Evolutionary conservation across 371 early-diverging fungal genomes (phyloP).

Genomic region (Mortierella sp.): DNA sequence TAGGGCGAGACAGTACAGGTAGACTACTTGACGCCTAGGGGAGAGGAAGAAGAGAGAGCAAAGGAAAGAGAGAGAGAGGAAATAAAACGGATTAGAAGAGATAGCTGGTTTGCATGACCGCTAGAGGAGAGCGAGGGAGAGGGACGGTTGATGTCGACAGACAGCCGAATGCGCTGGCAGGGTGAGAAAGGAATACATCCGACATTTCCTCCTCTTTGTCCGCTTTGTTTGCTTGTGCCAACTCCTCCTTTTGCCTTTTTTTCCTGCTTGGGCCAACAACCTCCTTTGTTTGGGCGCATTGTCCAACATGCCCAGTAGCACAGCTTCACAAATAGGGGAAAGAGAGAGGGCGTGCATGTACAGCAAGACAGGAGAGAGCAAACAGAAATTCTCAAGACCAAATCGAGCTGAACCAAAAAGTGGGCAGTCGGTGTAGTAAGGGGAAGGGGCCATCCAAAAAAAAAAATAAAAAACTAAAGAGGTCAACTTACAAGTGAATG

Average conservation of each 20-base stretch:
- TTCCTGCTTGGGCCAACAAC: not conserved
- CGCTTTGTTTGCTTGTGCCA: not conserved
- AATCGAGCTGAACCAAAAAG: not conserved
- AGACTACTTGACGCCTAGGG: constrained; percentile 66
- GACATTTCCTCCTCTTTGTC: not conserved
- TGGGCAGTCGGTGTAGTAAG: not conserved
- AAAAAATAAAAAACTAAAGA: not conserved
- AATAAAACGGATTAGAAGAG: not conserved
- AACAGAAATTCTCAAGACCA: not conserved
- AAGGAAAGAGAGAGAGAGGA: not conserved
- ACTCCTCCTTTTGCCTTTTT: not conserved
- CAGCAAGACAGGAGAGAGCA: not conserved
- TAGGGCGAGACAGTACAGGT: constrained; percentile 72
- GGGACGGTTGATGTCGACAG: not conserved
- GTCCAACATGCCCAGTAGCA: not conserved
- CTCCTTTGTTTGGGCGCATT: not conserved
- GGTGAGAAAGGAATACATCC: not conserved
- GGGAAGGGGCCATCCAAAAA: not conserved
- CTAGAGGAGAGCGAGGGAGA: not conserved
- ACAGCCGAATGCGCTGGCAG: not conserved
- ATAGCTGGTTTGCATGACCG: not conserved
- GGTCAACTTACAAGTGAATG: constrained; percentile 69
- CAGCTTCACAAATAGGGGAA: not conserved
- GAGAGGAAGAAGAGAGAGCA: not conserved
- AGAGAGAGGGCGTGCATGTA: not conserved